A percentile compares a stretch with the other conserved stretches of the same genome.
These are phyloP conservation scores for Ophiognomonia clavigignenti-juglandacearum DNA, from an alignment of 2,329 filamentous ascomycete species.

Conservation along the genomic window DNA sequence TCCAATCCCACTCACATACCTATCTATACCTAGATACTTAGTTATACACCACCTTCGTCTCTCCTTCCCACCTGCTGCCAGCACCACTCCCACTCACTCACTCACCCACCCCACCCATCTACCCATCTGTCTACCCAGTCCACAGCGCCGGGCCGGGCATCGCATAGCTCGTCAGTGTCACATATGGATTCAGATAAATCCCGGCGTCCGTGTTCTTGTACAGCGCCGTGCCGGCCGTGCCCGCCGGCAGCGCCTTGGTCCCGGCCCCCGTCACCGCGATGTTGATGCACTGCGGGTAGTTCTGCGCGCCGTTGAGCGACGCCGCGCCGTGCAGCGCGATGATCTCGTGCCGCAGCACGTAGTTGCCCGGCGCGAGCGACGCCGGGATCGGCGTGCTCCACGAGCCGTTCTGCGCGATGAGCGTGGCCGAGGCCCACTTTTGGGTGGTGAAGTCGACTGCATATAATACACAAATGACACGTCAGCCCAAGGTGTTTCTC, in stretches of 20 bases:
- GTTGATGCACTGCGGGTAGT: constrained; percentile 28
- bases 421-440: constrained; percentile 37
- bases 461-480: constrained; percentile 34
- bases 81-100: no score
- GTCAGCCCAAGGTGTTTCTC: no score
- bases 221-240: constrained; percentile 19
- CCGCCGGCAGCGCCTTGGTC: constrained; percentile 7
- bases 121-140: neutral
- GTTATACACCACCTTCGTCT: no score
- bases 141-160: constrained; percentile 22
- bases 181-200: constrained; percentile 21
- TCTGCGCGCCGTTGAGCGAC: constrained; percentile 23
- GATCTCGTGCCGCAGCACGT: constrained; percentile 50
- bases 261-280: constrained; percentile 20
- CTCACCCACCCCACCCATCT: no score
- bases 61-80: no score
- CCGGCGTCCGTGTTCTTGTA: constrained; percentile 22
- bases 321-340: constrained; percentile 33
- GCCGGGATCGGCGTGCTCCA: constrained; percentile 42
- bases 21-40: no score
- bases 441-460: constrained; percentile 35
- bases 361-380: constrained; percentile 39
- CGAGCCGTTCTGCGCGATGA: constrained; percentile 49
- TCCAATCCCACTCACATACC: no score
- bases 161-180: constrained; percentile 18